Evolutionary conservation across 306 rosid genomes (phyloP).

Genomic region (Cucurbita moschata): DNA sequence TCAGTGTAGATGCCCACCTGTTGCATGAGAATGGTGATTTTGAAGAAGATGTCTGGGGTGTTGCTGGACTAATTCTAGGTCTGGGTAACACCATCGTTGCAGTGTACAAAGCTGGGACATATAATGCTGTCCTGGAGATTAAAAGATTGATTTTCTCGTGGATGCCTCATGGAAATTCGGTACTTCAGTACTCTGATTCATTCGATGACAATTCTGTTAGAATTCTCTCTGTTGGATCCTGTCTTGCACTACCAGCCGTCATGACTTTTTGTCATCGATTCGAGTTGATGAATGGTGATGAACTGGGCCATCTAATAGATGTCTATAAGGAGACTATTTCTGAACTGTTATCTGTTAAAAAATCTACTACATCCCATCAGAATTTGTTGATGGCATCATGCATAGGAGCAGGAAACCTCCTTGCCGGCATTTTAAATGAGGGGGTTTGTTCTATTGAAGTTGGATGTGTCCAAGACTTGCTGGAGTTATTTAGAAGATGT

Average conservation of each 20-base stretch:
- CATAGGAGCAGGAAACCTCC: slow-evolving; percentile 68
- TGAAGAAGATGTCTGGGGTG: slow-evolving; percentile 91
- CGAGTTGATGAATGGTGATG: slow-evolving; percentile 56
- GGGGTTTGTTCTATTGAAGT: slow-evolving; percentile 55
- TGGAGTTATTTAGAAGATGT: slow-evolving; percentile 67
- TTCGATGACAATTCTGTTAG: slow-evolving; percentile 20
- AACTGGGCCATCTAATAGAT: slow-evolving; percentile 37
- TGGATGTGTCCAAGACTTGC: slow-evolving; percentile 42
- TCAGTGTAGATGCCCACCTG: slow-evolving; percentile 17
- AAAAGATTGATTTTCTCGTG: slow-evolving; percentile 58
- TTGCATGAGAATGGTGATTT: slow-evolving; percentile 33
- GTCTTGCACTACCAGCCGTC: slow-evolving; percentile 69
- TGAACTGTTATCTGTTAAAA: slow-evolving; percentile 45
- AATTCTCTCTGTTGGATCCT: slow-evolving; percentile 70
- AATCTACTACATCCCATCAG: slow-evolving; percentile 39
- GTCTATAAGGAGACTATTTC: slow-evolving; percentile 60
- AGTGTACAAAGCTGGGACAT: slow-evolving; percentile 54
- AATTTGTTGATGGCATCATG: slow-evolving; percentile 83
- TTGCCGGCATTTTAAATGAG: slow-evolving; percentile 48
- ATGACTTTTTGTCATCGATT: slow-evolving; percentile 65
- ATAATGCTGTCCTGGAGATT: slow-evolving; percentile 56
- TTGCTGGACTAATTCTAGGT: slow-evolving; percentile 92
- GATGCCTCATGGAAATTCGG: slow-evolving; percentile 46
- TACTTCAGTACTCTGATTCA: slow-evolving; percentile 20
- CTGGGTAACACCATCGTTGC: slow-evolving; percentile 57